Conservation (phyloP, 2,329 filamentous ascomycete species). For the Xylaria digitata region DNA sequence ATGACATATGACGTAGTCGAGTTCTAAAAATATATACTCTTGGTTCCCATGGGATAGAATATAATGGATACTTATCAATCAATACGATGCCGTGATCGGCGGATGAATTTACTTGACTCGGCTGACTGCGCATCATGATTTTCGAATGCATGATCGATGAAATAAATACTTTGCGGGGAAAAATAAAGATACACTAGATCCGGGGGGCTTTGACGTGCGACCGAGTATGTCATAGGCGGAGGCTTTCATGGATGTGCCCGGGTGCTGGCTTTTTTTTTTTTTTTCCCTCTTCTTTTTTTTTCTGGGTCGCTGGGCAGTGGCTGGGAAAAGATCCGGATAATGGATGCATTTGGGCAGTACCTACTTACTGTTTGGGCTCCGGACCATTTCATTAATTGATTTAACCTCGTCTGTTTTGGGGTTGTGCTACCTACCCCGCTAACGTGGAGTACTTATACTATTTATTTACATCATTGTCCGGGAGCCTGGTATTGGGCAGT, state of each 20-base stretch:
- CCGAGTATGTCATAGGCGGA: constrained; percentile 5
- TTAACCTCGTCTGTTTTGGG: too few species aligned
- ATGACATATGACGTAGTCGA: background rate
- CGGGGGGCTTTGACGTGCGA: background rate
- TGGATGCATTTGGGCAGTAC: too few species aligned
- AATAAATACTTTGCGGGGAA: background rate
- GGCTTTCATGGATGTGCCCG: background rate
- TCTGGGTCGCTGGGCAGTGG: background rate
- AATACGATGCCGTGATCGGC: background rate
- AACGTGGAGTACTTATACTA: too few species aligned
- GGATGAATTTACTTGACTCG: background rate
- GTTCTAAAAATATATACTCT: background rate
- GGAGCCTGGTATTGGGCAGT: too few species aligned
- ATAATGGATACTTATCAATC: background rate
- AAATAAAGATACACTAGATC: background rate
- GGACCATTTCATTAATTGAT: too few species aligned
- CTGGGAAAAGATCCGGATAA: background rate
- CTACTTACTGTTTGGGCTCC: too few species aligned
- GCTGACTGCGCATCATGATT: background rate
- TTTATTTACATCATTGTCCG: too few species aligned
- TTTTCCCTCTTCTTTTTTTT: too few species aligned
- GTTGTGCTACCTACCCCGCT: too few species aligned
- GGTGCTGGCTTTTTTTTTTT: too few species aligned
- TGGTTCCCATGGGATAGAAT: background rate
- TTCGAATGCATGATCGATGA: background rate